phyloP scores from a whole-genome alignment of 2,329 filamentous ascomycete species.

The Cladosporium sp. region DNA sequence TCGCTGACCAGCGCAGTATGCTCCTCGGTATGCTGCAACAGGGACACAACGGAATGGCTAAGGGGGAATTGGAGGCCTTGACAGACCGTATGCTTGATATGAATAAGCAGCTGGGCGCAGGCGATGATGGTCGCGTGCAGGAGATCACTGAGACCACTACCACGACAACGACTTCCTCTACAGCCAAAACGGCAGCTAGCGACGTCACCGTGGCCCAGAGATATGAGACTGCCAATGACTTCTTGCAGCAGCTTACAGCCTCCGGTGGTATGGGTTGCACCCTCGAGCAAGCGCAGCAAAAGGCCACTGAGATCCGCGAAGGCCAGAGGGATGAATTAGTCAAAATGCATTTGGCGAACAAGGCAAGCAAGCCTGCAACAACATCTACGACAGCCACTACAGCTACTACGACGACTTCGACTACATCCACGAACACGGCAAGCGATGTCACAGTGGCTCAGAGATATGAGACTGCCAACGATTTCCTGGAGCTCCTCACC shows the following conservation, averaged over 20 bases:
- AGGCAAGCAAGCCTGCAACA: background rate
- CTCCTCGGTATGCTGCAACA: slow-evolving; percentile 2
- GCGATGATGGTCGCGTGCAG: slow-evolving; percentile 6
- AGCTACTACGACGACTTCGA: background rate
- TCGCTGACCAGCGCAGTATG: background rate
- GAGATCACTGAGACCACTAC: background rate
- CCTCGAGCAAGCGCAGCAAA: slow-evolving; percentile 1
- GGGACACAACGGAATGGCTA: background rate
- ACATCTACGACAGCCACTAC: too few relatives aligned
- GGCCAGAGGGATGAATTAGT: slow-evolving; percentile 3
- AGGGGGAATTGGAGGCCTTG: background rate
- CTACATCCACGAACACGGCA: background rate
- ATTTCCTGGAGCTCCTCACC: background rate
- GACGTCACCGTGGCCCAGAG: slow-evolving; percentile 1
- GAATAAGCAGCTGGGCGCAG: slow-evolving; percentile 1
- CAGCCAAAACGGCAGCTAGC: background rate
- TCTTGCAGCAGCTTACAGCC: background rate
- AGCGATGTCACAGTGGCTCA: background rate
- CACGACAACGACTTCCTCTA: background rate
- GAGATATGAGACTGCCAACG: slow-evolving; percentile 6
- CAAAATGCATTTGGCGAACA: background rate
- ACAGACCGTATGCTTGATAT: slow-evolving; percentile 7
- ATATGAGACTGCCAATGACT: slow-evolving; percentile 5
- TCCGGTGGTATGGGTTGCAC: slow-evolving; percentile 9
- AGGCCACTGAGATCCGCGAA: slow-evolving; percentile 1